Evolutionary conservation across 495 filamentous ascomycete genomes (phyloP).

Genomic region (Penicillium salamii): DNA sequence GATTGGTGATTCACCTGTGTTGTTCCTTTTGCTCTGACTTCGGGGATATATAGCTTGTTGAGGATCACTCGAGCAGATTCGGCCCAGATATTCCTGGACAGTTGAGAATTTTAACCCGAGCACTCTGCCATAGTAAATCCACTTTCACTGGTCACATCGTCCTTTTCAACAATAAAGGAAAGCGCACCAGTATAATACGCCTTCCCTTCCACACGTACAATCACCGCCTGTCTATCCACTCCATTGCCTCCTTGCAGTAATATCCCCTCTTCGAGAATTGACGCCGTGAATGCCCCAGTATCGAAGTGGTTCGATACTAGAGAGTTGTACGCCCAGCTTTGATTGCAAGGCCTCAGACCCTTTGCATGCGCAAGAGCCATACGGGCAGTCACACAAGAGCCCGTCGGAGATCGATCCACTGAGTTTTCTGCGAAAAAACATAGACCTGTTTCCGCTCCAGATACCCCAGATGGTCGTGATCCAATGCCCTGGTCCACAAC

Average conservation of each 20-base stretch:
- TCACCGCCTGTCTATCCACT: not conserved
- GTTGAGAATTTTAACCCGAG: too few species aligned
- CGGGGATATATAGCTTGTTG: too few species aligned
- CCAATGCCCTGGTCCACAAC: conserved; percentile 15
- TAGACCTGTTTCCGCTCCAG: conserved; percentile 16
- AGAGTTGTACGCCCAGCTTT: conserved; percentile 24
- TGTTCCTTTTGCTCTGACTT: too few species aligned
- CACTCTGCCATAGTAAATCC: not conserved
- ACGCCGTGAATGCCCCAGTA: conserved; percentile 13
- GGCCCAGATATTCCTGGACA: too few species aligned
- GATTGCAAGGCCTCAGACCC: conserved; percentile 1
- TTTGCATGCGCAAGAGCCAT: conserved; percentile 24
- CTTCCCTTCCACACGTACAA: conserved; percentile 12
- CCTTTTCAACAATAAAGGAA: conserved; percentile 12
- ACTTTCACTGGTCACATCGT: conserved; percentile 1
- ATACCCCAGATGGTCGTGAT: conserved; percentile 10
- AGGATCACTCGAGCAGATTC: too few species aligned
- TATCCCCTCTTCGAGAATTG: conserved; percentile 2
- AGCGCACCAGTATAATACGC: conserved; percentile 17
- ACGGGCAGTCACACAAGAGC: conserved; percentile 21
- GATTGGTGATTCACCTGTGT: too few species aligned
- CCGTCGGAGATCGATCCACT: conserved; percentile 28
- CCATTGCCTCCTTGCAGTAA: not conserved
- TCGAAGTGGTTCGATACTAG: not conserved
- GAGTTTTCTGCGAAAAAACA: conserved; percentile 26